A percentile compares a stretch with the other conserved stretches of the same genome.
phyloP scores from a whole-genome alignment of 2,329 filamentous ascomycete genomes.

The Colletotrichum trifolii region DNA sequence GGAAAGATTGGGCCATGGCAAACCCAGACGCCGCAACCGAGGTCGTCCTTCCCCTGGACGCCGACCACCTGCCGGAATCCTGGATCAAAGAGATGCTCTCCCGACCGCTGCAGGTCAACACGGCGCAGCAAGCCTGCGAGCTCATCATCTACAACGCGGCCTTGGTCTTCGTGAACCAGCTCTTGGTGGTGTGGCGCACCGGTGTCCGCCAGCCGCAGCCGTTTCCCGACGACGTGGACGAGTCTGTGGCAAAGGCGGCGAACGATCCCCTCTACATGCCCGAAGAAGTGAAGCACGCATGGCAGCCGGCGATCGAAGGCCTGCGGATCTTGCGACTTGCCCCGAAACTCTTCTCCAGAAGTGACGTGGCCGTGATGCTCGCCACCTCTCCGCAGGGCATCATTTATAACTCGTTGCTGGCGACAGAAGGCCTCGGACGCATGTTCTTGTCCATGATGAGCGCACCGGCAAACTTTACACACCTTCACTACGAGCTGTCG shows the following conservation, averaged over 20 bases:
- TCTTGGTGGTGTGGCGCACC: not conserved
- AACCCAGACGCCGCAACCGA: conserved; percentile 11
- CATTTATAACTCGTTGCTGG: conserved; percentile 17
- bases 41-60: not conserved
- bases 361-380: not conserved
- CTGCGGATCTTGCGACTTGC: conserved; percentile 9
- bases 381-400: conserved; percentile 13
- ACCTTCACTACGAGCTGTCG: too few relatives aligned
- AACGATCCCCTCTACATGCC: conserved; percentile 13
- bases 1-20: conserved; percentile 1
- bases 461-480: not conserved
- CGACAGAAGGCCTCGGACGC: not conserved
- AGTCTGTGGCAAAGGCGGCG: not conserved
- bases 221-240: not conserved
- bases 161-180: conserved; percentile 11
- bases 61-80: not conserved
- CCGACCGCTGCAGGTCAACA: not conserved
- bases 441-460: conserved; percentile 5
- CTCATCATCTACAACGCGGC: conserved; percentile 26
- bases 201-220: not conserved
- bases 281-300: conserved; percentile 8
- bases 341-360: not conserved
- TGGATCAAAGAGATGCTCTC: conserved; percentile 7
- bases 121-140: conserved; percentile 5
- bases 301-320: conserved; percentile 24